Evolutionary conservation across 352 stramenopile species (phyloP), one percentile per base, ranked within the genome.

Genomic region (Plasmopara viticola): DNA sequence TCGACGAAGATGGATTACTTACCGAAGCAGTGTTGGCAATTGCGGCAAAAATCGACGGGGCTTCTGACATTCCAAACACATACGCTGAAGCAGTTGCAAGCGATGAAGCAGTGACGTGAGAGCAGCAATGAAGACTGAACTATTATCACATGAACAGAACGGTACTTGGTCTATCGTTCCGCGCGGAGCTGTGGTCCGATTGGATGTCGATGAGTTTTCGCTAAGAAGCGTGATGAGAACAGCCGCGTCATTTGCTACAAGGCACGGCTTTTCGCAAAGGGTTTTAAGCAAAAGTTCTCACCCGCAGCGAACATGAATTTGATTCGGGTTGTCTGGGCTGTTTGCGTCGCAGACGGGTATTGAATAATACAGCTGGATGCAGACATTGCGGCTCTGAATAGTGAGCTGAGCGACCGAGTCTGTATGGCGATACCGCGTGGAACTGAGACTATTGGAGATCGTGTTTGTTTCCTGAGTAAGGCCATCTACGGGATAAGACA

Each of bases 231-330:
- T 1, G 5, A 12, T 35, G 31, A 12, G 6, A 12, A 12, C 31
- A 1, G 6, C 7, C 31, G 10, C 6, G 31, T 5, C 20, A 25
- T 25, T 25, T 25, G 20, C 20, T 25, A 25, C 20, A 25, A 25
- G 20, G 1, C 20, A 25, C 31, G 31, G 10, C 10, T 35, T 8
- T 1, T 35, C 7, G 10, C 31, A 35, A 35, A 35, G 10, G 10
- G 31, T 1, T 35, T 35, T 35, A 35, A 5, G 31, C 31, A 35
- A 12, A 35, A 35, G 38, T 40, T 6, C 10, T 33, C 30, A n/a
- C 9, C 60, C 1, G 72, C 79, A 10, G 57, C 62, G 10, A 67
- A 64, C 49, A 67, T 74, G 45, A 68, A 35, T 41, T 74, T 63
- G 2, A 62, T 83, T 12, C 52, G 63, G 30, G 33, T 35, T 35